Percentiles rank a stretch among this genome's conserved stretches.
Evolutionary conservation across 2,329 filamentous ascomycete species (phyloP).

Genomic region (Septoria petroselini): DNA sequence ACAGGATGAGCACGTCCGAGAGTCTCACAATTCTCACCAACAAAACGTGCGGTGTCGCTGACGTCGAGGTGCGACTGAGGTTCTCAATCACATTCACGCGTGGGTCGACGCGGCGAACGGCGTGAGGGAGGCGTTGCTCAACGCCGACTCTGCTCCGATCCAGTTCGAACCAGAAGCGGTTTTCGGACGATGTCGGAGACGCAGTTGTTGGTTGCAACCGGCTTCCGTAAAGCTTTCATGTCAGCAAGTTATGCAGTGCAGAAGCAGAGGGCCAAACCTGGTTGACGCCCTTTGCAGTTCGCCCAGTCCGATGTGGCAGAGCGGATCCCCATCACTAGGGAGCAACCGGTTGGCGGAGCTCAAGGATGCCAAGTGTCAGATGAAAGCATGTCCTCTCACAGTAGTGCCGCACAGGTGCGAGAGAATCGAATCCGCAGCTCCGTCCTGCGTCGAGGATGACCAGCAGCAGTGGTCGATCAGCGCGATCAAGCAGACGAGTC

Average conservation of each 20-base stretch:
- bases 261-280: not conserved
- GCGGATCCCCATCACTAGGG: no score
- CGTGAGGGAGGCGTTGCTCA: conserved; percentile 3
- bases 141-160: not conserved
- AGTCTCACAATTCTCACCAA: no score
- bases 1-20: not conserved
- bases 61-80: conserved; percentile 1
- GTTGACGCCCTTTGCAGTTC: not conserved
- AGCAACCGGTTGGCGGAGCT: not conserved
- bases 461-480: not conserved
- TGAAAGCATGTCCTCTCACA: no score
- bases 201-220: not conserved
- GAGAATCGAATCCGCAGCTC: conserved; percentile 4
- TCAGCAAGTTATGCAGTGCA: not conserved
- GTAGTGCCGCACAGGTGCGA: no score
- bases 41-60: no score
- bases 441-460: no score
- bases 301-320: no score
- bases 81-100: no score
- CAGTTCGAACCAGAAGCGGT: conserved; percentile 4
- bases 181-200: conserved; percentile 7
- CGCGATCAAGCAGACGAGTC: conserved; percentile 3
- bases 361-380: conserved; percentile 7
- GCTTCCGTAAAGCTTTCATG: conserved; percentile 9
- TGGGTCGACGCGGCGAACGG: conserved; percentile 4